Evolutionary conservation across 2,329 filamentous ascomycete species (phyloP).

Genomic region (Capronia coronata): DNA sequence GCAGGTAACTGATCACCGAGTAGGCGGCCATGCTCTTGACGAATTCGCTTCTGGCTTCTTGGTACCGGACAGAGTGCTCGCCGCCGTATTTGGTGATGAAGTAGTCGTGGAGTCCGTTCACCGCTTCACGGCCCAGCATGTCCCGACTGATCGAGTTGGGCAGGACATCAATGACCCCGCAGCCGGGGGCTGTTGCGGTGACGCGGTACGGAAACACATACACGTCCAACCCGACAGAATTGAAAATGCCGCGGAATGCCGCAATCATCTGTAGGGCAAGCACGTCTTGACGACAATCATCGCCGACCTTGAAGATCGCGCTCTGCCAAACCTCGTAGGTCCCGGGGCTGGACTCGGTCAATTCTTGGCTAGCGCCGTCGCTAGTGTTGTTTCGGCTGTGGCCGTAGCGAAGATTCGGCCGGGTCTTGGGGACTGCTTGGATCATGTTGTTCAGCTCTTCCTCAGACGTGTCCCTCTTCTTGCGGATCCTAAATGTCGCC

Average conservation of each 20-base stretch:
- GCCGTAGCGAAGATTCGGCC: constrained; percentile 21
- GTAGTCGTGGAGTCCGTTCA: constrained; percentile 97
- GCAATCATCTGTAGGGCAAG: constrained; percentile 96
- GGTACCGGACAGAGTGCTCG: constrained; percentile 89
- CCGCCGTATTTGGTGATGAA: constrained; percentile 96
- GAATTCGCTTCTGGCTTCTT: constrained; percentile 92
- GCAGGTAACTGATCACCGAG: constrained; percentile 88
- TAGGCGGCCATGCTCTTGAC: constrained; percentile 99
- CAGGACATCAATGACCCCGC: constrained; percentile 94
- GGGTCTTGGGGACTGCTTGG: constrained; percentile 42
- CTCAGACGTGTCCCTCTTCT: constrained; percentile 51
- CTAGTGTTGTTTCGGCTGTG: constrained; percentile 26
- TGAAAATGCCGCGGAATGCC: constrained; percentile 94
- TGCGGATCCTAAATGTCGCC: constrained; percentile 96
- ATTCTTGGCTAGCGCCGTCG: constrained; percentile 19
- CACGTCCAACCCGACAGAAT: constrained; percentile 87
- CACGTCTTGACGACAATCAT: constrained; percentile 96
- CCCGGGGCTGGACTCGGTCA: constrained; percentile 26
- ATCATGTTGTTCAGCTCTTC: constrained; percentile 50
- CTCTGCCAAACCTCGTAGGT: constrained; percentile 97
- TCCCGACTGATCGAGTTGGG: constrained; percentile 97
- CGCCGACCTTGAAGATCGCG: constrained; percentile 98
- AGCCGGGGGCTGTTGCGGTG: constrained; percentile 92
- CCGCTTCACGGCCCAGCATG: constrained; percentile 95
- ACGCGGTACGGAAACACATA: constrained; percentile 97